phyloP scores from a whole-genome alignment of 2,329 filamentous ascomycete genomes.

The Penicillium aurantiogriseum region DNA sequence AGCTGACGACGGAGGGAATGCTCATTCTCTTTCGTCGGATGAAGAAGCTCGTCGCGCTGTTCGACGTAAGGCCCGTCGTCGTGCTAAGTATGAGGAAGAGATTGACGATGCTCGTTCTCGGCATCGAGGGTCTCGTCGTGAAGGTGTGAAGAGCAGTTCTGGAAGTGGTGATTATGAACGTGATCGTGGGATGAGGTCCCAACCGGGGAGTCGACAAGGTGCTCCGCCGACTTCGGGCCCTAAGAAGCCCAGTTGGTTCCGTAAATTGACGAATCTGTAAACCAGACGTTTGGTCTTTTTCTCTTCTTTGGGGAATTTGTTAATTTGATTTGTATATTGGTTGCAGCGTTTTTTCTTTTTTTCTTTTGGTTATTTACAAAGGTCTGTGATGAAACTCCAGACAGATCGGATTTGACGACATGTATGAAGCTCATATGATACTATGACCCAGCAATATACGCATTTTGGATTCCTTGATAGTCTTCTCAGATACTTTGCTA shows the following conservation, averaged over 20 bases:
- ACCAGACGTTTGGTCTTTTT: background rate
- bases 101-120: slow-evolving; percentile 38
- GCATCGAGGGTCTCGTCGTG: slow-evolving; percentile 34
- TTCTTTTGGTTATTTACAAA: background rate
- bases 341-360: slow-evolving; percentile 2
- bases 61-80: slow-evolving; percentile 40
- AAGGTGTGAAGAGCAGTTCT: slow-evolving; percentile 41
- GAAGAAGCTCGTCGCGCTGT: slow-evolving; percentile 42
- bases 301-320: background rate
- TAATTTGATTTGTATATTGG: background rate
- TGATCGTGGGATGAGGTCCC: slow-evolving; percentile 34
- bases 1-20: slow-evolving; percentile 29
- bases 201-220: slow-evolving; percentile 25
- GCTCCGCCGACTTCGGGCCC: slow-evolving; percentile 27
- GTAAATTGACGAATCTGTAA: slow-evolving; percentile 42
- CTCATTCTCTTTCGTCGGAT: slow-evolving; percentile 43
- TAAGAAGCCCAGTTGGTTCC: slow-evolving; percentile 46
- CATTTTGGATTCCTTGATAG: background rate
- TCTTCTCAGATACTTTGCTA: background rate
- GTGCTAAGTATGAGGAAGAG: slow-evolving; percentile 45
- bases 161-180: slow-evolving; percentile 43
- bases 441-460: slow-evolving; percentile 4
- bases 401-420: slow-evolving; percentile 3
- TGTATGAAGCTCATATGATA: slow-evolving; percentile 10
- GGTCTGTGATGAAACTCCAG: background rate